These are phyloP conservation scores for Pichia rugopelliculosa DNA, from an alignment of 805 yeast genomes.

Conservation along the genomic window DNA sequence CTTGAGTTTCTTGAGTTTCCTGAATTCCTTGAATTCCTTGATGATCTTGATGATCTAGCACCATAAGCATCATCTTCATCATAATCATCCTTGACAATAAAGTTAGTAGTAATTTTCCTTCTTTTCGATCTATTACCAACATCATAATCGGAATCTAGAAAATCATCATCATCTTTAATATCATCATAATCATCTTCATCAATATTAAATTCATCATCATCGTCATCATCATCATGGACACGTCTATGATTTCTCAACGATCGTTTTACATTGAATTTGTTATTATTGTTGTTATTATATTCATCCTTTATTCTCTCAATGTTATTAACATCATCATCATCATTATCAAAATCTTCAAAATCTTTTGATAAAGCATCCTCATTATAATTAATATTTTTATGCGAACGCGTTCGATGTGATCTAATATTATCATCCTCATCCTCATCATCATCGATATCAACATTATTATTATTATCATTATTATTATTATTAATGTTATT, in stretches of 20 bases:
- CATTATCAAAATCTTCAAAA: constrained; percentile 22
- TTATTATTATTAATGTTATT: not conserved
- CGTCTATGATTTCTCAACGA: not conserved
- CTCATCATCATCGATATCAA: constrained; percentile 13
- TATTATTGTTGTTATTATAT: constrained; percentile 13
- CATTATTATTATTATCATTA: not conserved
- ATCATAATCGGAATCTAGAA: constrained; percentile 4
- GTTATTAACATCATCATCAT: constrained; percentile 17
- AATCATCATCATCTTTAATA: constrained; percentile 9
- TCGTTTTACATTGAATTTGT: constrained; percentile 1
- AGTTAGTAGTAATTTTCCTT: constrained; percentile 8
- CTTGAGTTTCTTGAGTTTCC: constrained; percentile 1
- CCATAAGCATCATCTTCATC: constrained; percentile 11
- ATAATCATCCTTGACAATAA: constrained; percentile 16
- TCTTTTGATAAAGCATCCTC: constrained; percentile 25
- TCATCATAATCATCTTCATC: constrained; percentile 8
- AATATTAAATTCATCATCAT: constrained; percentile 7
- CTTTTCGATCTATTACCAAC: constrained; percentile 2
- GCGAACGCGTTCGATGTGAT: constrained; percentile 25
- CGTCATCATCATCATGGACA: constrained; percentile 2
- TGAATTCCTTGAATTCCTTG: not conserved
- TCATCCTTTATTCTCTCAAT: not conserved
- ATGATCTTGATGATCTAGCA: not conserved
- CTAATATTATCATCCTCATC: constrained; percentile 19
- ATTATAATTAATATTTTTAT: constrained; percentile 27